Conservation (phyloP, 192 early-diverging fungal genomes). For the Gryganskiella cystojenkinii region DNA sequence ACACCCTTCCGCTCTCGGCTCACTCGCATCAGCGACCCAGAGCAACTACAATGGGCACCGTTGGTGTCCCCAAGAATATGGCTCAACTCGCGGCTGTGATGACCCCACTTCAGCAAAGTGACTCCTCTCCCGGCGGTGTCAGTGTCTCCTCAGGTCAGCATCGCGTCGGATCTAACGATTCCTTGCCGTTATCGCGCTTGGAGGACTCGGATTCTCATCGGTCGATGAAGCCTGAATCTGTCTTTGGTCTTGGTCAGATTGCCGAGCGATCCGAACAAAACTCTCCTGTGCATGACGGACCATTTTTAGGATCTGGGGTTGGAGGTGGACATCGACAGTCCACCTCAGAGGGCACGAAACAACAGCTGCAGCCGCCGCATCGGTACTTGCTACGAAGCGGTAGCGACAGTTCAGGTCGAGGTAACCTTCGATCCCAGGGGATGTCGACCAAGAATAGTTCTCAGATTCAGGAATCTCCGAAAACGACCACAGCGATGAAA, state of each 20-base stretch:
- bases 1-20: conserved; percentile 1
- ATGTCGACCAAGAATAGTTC: background rate
- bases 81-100: conserved; percentile 46
- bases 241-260: conserved; percentile 33
- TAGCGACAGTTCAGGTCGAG: conserved; percentile 31
- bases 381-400: conserved; percentile 29
- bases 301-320: background rate
- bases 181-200: background rate
- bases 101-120: conserved; percentile 23
- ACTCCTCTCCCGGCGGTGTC: conserved; percentile 5
- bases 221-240: background rate
- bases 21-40: conserved; percentile 38
- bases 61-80: conserved; percentile 51
- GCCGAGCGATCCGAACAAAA: conserved; percentile 46
- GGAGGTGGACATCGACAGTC: no score
- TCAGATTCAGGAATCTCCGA: background rate
- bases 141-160: conserved; percentile 15
- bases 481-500: background rate
- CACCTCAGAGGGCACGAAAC: no score
- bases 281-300: conserved; percentile 29
- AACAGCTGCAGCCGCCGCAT: conserved; percentile 7
- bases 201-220: background rate
- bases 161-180: conserved; percentile 4
- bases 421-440: background rate
- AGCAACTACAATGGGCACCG: conserved; percentile 52